These are phyloP conservation scores for Ambrosia hybrid DNA, from an alignment of 140 eudicot genomes.

Conservation along the genomic window DNA sequence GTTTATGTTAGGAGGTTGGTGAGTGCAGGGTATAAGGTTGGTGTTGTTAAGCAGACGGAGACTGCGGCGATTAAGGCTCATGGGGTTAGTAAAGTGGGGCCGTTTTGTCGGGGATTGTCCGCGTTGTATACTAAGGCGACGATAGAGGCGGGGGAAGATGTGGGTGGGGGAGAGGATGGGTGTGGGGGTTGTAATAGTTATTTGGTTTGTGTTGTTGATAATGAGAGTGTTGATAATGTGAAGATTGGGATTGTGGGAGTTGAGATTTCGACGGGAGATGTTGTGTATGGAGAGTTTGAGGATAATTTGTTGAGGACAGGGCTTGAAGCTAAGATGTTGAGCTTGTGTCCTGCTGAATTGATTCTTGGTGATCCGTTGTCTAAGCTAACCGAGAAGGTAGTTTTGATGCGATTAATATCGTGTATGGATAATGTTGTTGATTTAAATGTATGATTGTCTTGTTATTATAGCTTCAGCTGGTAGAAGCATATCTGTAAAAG, in stretches of 20 bases:
- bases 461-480: not conserved
- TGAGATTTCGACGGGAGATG: slow-evolving; percentile 89
- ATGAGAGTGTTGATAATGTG: slow-evolving; percentile 40
- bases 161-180: slow-evolving; percentile 91
- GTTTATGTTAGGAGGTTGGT: slow-evolving; percentile 92
- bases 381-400: slow-evolving; percentile 82
- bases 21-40: slow-evolving; percentile 88
- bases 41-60: slow-evolving; percentile 94
- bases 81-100: slow-evolving; percentile 67
- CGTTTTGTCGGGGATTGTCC: slow-evolving; percentile 82
- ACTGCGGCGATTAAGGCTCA: slow-evolving; percentile 91
- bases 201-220: slow-evolving; percentile 84
- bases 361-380: slow-evolving; percentile 78
- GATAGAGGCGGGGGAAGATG: slow-evolving; percentile 82
- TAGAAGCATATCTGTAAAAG: not conserved
- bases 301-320: slow-evolving; percentile 71
- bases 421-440: not conserved
- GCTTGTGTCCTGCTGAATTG: slow-evolving; percentile 77
- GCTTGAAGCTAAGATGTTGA: slow-evolving; percentile 76
- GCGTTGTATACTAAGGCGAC: slow-evolving; percentile 96
- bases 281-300: slow-evolving; percentile 76
- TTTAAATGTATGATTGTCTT: not conserved
- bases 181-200: slow-evolving; percentile 69
- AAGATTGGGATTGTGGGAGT: slow-evolving; percentile 80
- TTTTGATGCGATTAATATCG: slow-evolving; percentile 4